Conservation (phyloP, 306 rosid genomes). For the Acacia crassicarpa region DNA sequence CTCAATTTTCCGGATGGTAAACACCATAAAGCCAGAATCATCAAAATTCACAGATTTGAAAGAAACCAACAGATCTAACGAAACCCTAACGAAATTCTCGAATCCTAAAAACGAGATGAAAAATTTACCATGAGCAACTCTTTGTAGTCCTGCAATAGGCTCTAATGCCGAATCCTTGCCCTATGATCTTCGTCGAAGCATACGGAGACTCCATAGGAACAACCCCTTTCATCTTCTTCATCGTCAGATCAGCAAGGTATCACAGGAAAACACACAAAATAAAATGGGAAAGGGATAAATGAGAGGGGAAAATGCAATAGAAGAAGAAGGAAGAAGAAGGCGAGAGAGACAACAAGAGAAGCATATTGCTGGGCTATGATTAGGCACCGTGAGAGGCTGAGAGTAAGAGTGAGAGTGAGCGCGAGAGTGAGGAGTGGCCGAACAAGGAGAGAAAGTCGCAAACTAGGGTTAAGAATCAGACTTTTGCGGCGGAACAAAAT, state of each 20-base stretch:
- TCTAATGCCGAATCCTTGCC: slow-evolving; percentile 66
- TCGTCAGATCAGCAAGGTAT: slow-evolving; percentile 32
- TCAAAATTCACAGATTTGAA: slow-evolving; percentile 30
- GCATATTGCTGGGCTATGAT: too few species aligned
- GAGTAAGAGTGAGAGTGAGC: too few species aligned
- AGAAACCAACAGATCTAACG: too few species aligned
- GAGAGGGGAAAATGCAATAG: slow-evolving; percentile 29
- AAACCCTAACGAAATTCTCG: slow-evolving; percentile 2
- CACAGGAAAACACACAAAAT: slow-evolving; percentile 25
- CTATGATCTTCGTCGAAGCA: slow-evolving; percentile 54
- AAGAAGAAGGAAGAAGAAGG: background rate
- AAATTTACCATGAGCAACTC: slow-evolving; percentile 71
- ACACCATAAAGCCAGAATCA: slow-evolving; percentile 29
- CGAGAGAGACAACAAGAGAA: too few species aligned
- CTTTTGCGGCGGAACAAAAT: too few species aligned
- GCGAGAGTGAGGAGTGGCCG: too few species aligned
- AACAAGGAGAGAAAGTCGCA: too few species aligned
- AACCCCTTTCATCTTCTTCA: slow-evolving; percentile 89
- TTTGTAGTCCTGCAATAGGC: slow-evolving; percentile 81
- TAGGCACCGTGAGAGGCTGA: too few species aligned
- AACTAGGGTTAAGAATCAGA: too few species aligned
- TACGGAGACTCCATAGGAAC: slow-evolving; percentile 43
- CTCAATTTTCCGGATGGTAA: background rate
- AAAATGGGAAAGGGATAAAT: slow-evolving; percentile 24
- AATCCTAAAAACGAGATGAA: slow-evolving; percentile 19